A percentile compares a stretch with the other conserved stretches of the same genome.
Conservation (phyloP, 179 eudicot species). For the Beta corolliflora region DNA sequence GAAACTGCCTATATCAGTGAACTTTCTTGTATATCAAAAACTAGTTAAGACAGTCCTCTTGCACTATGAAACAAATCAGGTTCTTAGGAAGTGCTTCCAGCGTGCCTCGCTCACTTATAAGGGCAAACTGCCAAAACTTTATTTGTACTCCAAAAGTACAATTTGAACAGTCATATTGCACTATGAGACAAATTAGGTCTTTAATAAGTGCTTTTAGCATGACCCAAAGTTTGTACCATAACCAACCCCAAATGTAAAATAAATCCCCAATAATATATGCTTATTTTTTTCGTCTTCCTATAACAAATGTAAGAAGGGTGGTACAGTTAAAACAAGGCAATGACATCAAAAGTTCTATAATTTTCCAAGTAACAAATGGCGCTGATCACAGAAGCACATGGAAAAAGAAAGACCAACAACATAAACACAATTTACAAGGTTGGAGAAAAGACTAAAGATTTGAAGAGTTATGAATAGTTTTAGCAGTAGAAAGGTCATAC, state of each 20-base stretch:
- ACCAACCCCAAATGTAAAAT: not conserved
- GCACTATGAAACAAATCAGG: too few relatives aligned
- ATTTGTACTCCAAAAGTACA: not conserved
- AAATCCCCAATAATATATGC: not conserved
- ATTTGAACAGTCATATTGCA: not conserved
- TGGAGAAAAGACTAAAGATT: not conserved
- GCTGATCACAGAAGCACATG: not conserved
- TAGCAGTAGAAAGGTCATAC: conserved; percentile 31
- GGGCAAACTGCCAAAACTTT: not conserved
- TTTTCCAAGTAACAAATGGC: not conserved
- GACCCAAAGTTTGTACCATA: not conserved
- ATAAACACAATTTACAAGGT: not conserved
- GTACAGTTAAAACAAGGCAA: not conserved
- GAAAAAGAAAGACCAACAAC: not conserved
- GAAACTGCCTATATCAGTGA: not conserved
- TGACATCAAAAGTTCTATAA: not conserved
- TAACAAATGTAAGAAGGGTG: not conserved
- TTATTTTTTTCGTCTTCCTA: not conserved
- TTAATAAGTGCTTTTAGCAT: not conserved
- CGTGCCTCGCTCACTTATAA: not conserved
- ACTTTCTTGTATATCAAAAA: too few relatives aligned
- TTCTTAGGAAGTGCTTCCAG: not conserved
- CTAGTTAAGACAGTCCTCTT: too few relatives aligned
- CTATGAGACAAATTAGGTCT: not conserved
- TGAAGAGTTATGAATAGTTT: not conserved